Conservation (phyloP, 2,329 filamentous ascomycete species). For the Trichoderma harzianum region DNA sequence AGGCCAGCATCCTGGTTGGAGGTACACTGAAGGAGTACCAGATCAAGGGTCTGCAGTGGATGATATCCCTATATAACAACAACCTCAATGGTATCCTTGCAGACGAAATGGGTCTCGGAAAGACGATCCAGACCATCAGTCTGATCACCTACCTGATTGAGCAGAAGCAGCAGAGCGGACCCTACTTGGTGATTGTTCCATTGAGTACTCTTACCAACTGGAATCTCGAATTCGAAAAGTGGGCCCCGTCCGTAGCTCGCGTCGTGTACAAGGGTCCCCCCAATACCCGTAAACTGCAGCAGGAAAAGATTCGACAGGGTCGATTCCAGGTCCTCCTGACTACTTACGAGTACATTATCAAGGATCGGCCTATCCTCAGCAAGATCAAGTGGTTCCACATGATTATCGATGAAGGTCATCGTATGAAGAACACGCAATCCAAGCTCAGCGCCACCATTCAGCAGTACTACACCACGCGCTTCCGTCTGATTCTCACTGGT, state of each 20-base stretch:
- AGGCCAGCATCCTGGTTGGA: conserved; percentile 84
- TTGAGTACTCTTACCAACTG: conserved; percentile 97
- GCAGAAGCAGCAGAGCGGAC: conserved; percentile 85
- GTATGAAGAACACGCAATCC: conserved; percentile 98
- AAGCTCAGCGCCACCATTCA: conserved; percentile 95
- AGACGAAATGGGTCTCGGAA: conserved; percentile 99
- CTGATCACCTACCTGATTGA: conserved; percentile 97
- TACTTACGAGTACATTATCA: conserved; percentile 99
- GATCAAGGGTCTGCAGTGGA: conserved; percentile 98
- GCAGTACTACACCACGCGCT: conserved; percentile 90
- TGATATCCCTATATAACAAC: conserved; percentile 99
- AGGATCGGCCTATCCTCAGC: conserved; percentile 88
- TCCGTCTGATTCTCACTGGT: conserved; percentile 94
- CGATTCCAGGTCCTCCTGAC: conserved; percentile 95
- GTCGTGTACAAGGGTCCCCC: conserved; percentile 98
- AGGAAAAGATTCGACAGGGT: conserved; percentile 90
- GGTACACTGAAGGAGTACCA: conserved; percentile 96
- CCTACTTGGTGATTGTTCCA: conserved; percentile 94
- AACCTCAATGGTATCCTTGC: conserved; percentile 98
- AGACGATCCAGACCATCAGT: conserved; percentile 98
- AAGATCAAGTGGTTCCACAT: conserved; percentile 99
- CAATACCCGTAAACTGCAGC: conserved; percentile 79
- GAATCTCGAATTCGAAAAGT: conserved; percentile 98
- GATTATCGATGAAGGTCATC: conserved; percentile 99
- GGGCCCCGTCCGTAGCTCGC: conserved; percentile 81